These are phyloP conservation scores for Tetraselmis striata DNA, from an alignment of 139 green algal genomes.

Conservation along the genomic window DNA sequence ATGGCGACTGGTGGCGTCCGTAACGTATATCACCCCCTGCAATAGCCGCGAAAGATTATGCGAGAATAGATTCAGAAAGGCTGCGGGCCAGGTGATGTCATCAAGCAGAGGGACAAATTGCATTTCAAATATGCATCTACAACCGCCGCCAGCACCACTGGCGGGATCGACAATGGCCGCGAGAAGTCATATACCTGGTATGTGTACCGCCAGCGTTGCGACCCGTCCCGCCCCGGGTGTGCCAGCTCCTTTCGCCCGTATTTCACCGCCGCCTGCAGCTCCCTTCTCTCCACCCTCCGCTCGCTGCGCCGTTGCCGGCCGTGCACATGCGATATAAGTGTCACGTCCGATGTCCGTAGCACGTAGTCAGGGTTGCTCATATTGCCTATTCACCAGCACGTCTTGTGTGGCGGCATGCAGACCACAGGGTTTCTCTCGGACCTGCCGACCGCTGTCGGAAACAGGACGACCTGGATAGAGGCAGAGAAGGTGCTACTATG, in stretches of 20 bases:
- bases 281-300: background rate
- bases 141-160: background rate
- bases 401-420: too few species aligned
- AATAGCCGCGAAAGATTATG: background rate
- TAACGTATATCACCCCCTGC: slow-evolving; percentile 29
- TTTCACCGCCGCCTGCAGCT: slow-evolving; percentile 35
- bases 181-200: slow-evolving; percentile 20
- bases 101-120: background rate
- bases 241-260: slow-evolving; percentile 18
- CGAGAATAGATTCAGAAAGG: too few species aligned
- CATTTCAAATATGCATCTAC: background rate
- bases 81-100: background rate
- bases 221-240: slow-evolving; percentile 21
- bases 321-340: background rate
- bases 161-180: background rate
- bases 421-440: too few species aligned
- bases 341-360: background rate
- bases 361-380: too few species aligned
- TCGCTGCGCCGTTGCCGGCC: background rate
- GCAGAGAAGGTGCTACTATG: too few species aligned
- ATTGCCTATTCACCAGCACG: too few species aligned
- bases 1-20: slow-evolving; percentile 28
- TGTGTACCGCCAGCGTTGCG: slow-evolving; percentile 22
- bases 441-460: too few species aligned
- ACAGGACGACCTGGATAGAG: too few species aligned